Evolutionary conservation across 2,329 filamentous ascomycete genomes (phyloP), one percentile per base, ranked within the genome.

Genomic region (Metarhizium rileyi): DNA sequence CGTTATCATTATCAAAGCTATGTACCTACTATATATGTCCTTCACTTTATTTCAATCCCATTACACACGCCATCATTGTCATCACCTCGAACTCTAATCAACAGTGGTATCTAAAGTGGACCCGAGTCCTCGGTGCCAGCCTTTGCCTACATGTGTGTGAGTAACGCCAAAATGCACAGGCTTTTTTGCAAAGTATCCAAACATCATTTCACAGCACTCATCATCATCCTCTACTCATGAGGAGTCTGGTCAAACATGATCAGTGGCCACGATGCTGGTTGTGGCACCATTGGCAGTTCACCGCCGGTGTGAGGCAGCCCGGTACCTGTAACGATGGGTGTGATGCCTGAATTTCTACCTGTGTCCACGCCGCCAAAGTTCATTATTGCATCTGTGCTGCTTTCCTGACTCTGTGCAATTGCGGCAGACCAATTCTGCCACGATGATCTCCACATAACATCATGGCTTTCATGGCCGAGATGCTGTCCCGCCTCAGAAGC

Each of bases 391-490:
- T 66, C 72, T 26, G 74, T 74, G 52, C 71, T 72, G 59, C 72
- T 67, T 42, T 76, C 72, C 50, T 75, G 72, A 30, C 62, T 71
- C 54, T 75, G 71, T 30, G 71, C 68, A 26, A 79, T 72, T 48
- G 74, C 73, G 0, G 70, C 67, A 8, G 74, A 73, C 76, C 76
- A 80, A 61, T 78, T 72, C 16, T 75, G 69, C 76, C 76, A 80
- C 0, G 73, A 67, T 52, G 72, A 77, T 7, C 65, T 67, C 65
- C 61, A 69, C 54, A 66, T 60, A 52, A 61, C 59, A n/a, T 65
- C 62, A 5, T 61, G 47, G 1, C 55, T 42, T 6, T 59, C 52
- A 27, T 61, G 57, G 47, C 47, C n/a, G 63, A 57, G n/a, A 62
- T 63, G 68, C 58, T 49, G 71, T 67, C 2, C 68, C 3, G 38